Base-by-base conservation (phyloP, 306 rosid genomes). In the Begonia masoniana region DNA sequence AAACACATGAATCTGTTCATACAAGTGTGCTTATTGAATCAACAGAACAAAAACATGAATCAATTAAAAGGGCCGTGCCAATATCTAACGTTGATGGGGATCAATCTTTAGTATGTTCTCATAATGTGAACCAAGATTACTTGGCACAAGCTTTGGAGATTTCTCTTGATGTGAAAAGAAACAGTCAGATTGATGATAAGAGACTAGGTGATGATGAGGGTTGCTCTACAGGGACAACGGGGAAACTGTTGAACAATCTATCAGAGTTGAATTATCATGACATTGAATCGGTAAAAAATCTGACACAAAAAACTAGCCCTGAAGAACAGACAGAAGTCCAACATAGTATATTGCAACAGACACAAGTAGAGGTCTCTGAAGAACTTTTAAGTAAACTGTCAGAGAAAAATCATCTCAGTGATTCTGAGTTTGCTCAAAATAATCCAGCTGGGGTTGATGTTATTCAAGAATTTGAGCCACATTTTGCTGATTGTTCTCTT, bases 401-500 rank as follows among this genome's bases (percentile, higher is more conserved):
- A 17, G 76, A 70, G 47, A 64, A 68, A 58, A 26, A 57, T 52
- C 49, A 66, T 59, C 67, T 21, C 63, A 57, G 68, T 17, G 76
- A 59, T 26, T 60, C 82, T 58, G 58, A 65, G 35, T 51, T 45
- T 70, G 57, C 67, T 55, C 66, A 39, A 15, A 74, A 59, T 7
- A 74, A 70, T 60, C 77, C 69, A 62, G 61, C 9, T 41, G 73
- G 72, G 54, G 50, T 71, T 23, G 24, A 45, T 49, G 47, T 47
- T 56, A 52, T 52, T 50, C 74, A 55, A 60, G 70, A 72, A 52
- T 52, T 64, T 57, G 56, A 57, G 35, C 52, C 68, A 41, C 54
- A 60, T 59, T 68, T 73, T 60, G 77, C 71, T 2, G 63, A 58
- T 23, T 54, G 49, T 61, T 70, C 72, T 72, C 73, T 69, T 57